Conservation (phyloP, 345 rosid genomes). For the Gossypium australe region DNA sequence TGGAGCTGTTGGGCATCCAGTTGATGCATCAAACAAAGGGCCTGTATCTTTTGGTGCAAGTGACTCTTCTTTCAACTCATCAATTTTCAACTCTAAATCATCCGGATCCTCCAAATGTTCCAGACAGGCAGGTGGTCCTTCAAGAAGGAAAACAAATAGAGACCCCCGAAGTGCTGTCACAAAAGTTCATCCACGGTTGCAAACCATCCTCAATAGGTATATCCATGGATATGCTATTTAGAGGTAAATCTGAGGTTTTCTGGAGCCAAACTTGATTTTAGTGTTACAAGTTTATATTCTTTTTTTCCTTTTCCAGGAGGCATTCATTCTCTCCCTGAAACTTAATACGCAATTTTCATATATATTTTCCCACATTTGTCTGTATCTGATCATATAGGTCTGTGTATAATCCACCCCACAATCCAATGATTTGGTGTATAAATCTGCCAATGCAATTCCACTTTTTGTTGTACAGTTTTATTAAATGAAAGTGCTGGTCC, state of each 20-base stretch:
- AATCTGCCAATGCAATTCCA: slow-evolving; percentile 11
- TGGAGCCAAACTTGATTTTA: slow-evolving; percentile 34
- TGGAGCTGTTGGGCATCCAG: slow-evolving; percentile 60
- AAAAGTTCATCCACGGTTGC: slow-evolving; percentile 41
- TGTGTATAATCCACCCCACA: slow-evolving; percentile 11
- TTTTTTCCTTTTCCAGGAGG: neutral
- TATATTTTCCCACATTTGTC: slow-evolving; percentile 4
- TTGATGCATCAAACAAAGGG: slow-evolving; percentile 37
- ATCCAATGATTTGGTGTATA: slow-evolving; percentile 11
- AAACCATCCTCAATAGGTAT: slow-evolving; percentile 48
- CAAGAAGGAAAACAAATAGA: slow-evolving; percentile 38
- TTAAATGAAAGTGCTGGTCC: too few species aligned
- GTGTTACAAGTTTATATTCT: neutral
- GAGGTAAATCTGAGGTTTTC: slow-evolving; percentile 52
- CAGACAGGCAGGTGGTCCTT: slow-evolving; percentile 32
- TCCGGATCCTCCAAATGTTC: slow-evolving; percentile 33
- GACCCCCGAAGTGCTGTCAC: slow-evolving; percentile 35
- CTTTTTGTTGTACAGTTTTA: slow-evolving; percentile 21
- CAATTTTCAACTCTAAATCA: slow-evolving; percentile 31
- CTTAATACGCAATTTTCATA: neutral
- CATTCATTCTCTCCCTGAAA: neutral
- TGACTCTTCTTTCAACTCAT: slow-evolving; percentile 36
- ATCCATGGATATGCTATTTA: slow-evolving; percentile 51
- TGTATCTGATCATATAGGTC: slow-evolving; percentile 14
- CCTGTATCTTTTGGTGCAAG: slow-evolving; percentile 36